phyloP scores from a whole-genome alignment of 371 early-diverging fungal genomes.

The Zancudomyces culisetae region DNA sequence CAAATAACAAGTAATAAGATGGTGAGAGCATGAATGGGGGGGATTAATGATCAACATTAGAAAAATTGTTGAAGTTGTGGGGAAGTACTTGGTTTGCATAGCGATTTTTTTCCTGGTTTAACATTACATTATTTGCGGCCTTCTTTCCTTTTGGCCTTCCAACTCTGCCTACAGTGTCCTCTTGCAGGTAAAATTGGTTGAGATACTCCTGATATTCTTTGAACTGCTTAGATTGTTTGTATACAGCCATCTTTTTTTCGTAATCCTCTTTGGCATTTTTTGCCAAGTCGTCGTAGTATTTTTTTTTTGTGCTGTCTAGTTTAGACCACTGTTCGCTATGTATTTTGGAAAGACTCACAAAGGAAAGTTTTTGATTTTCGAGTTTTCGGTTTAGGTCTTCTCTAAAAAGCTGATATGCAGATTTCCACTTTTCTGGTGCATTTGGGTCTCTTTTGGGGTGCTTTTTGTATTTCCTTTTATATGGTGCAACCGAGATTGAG shows the following conservation, averaged over 20 bases:
- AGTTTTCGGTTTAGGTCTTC: constrained; percentile 24
- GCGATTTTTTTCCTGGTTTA: background rate
- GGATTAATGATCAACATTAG: constrained; percentile 2
- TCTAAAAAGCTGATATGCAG: constrained; percentile 24
- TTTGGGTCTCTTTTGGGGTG: constrained; percentile 24
- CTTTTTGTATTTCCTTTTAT: constrained; percentile 19
- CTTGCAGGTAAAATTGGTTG: constrained; percentile 20
- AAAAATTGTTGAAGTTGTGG: background rate
- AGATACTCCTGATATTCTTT: constrained; percentile 21
- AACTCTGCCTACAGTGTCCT: constrained; percentile 20
- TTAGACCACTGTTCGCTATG: constrained; percentile 23
- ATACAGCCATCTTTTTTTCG: constrained; percentile 11
- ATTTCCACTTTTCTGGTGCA: constrained; percentile 24
- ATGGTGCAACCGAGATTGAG: constrained; percentile 7
- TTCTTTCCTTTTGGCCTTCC: constrained; percentile 21
- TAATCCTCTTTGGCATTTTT: constrained; percentile 20
- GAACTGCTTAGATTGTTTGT: constrained; percentile 13
- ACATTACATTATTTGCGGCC: constrained; percentile 6
- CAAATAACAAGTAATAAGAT: too few relatives aligned
- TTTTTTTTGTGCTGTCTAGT: constrained; percentile 7
- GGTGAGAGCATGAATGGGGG: too few relatives aligned
- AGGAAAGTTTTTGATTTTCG: constrained; percentile 15
- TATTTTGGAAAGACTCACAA: constrained; percentile 23
- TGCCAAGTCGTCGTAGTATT: constrained; percentile 12
- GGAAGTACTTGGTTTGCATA: background rate